phyloP scores from a whole-genome alignment of 2,329 filamentous ascomycete genomes.

The Colletotrichum eleusines region DNA sequence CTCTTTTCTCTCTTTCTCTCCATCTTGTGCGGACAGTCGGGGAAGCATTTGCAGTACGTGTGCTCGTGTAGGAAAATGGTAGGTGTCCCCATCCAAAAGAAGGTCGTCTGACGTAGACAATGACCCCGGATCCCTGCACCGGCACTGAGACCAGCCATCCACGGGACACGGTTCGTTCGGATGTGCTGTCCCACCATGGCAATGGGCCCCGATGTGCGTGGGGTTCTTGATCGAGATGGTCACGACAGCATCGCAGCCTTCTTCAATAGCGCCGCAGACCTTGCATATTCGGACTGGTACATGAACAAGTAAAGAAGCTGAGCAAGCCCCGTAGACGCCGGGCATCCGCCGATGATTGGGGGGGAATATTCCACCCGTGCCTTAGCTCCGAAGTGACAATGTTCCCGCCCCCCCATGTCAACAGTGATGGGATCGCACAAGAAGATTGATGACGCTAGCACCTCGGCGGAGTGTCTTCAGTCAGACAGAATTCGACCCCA shows the following conservation, averaged over 20 bases:
- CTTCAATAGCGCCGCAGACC: not conserved
- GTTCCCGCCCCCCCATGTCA: not conserved
- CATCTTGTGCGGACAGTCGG: not conserved
- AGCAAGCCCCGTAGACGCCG: constrained; percentile 17
- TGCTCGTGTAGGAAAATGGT: not conserved
- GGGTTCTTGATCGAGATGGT: constrained; percentile 22
- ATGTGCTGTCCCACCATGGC: constrained; percentile 34
- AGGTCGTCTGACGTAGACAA: constrained; percentile 38
- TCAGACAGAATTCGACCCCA: not conserved
- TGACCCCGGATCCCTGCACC: constrained; percentile 33
- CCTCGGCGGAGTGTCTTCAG: constrained; percentile 11
- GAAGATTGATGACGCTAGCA: constrained; percentile 11
- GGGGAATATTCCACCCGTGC: constrained; percentile 34
- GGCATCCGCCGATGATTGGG: constrained; percentile 2
- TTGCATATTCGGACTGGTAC: not conserved
- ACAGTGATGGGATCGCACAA: not conserved
- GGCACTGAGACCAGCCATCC: constrained; percentile 27
- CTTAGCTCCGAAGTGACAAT: constrained; percentile 18
- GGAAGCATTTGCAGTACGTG: not conserved
- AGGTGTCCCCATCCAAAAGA: constrained; percentile 5
- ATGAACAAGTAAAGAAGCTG: not conserved
- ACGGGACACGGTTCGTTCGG: constrained; percentile 28
- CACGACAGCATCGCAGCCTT: constrained; percentile 10
- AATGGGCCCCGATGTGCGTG: constrained; percentile 29
- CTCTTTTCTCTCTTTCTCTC: not conserved